Base-by-base conservation (phyloP, 345 rosid genomes). In the Brassica rapa region DNA sequence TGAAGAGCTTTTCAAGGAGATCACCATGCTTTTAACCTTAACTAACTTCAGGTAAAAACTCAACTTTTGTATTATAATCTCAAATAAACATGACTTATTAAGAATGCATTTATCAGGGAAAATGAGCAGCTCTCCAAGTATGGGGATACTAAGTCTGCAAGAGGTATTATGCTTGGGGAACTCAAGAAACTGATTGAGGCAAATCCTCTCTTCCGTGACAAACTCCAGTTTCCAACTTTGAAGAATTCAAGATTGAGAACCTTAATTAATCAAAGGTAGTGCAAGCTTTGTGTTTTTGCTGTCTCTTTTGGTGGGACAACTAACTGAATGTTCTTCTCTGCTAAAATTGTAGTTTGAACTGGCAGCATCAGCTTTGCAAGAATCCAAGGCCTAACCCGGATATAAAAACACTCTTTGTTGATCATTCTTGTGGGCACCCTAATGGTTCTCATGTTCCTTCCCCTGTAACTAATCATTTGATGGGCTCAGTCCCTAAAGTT, bases 341-440 rank as follows among this genome's bases (percentile, higher is more conserved):
- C 15, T 27, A 60, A 41, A 23, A 66, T 61, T 74, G 66, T 77
- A 86, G 89, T 76, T 71, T 86, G 49, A 86, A 84, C 79, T 84
- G 86, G 86, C 88, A 86, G 79, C 86, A 86, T 65, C 86, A 83
- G 64, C 86, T 86, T 29, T 86, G 88, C 80, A 86, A 86, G 82
- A 83, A 86, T 65, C 86, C 86, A 41, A 83, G 86, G 79, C 77
- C 88, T 57, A 86, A 86, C 60, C 88, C 86, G 0, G 88, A 86
- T 68, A 86, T 86, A 41, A 86, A 86, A 77, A 86, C 88, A 67
- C 82, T 86, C 27, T 83, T 86, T 77, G 77, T 83, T 49, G 88
- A 86, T 77, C 88, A 86, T 70, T 69, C 77, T 29, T 86, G 88
- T 72, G 88, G 85, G 35, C 87, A 71, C 29, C 83, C 89, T 6